phyloP scores from a whole-genome alignment of 257 asterid genomes.

The Henckelia pumila region DNA sequence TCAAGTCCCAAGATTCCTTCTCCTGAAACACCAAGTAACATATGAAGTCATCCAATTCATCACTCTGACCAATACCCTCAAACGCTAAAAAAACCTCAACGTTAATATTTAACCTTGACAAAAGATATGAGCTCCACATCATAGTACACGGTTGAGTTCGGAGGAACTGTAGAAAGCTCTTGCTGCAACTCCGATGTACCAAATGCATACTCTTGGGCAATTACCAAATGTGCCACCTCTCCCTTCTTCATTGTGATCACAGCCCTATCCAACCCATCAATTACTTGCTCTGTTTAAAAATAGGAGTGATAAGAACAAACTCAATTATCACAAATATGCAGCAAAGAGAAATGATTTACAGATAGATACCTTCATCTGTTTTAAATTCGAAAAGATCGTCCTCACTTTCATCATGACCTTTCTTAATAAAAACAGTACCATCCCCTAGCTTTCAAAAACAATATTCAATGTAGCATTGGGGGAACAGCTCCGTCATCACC shows the following conservation, averaged over 20 bases:
- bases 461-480: constrained; percentile 52
- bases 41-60: not conserved
- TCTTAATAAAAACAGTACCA: constrained; percentile 55
- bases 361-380: constrained; percentile 57
- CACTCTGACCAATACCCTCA: not conserved
- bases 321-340: not conserved
- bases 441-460: constrained; percentile 51
- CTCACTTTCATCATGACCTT: constrained; percentile 49
- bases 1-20: constrained; percentile 80
- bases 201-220: constrained; percentile 65
- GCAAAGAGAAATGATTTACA: not conserved
- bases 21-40: constrained; percentile 36
- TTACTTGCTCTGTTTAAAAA: constrained; percentile 52
- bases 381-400: constrained; percentile 61
- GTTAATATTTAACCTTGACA: constrained; percentile 42
- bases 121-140: constrained; percentile 65
- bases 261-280: constrained; percentile 66
- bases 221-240: constrained; percentile 47
- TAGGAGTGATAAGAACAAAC: not conserved
- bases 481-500: constrained; percentile 51
- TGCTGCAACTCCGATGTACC: constrained; percentile 52
- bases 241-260: constrained; percentile 64
- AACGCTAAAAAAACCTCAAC: not conserved
- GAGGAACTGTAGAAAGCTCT: constrained; percentile 58
- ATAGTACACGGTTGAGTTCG: constrained; percentile 58